Percentiles rank a stretch among this genome's conserved stretches.
These are phyloP conservation scores for Yamadazyma aaseri DNA, from an alignment of 1,139 yeast species.

Conservation along the genomic window DNA sequence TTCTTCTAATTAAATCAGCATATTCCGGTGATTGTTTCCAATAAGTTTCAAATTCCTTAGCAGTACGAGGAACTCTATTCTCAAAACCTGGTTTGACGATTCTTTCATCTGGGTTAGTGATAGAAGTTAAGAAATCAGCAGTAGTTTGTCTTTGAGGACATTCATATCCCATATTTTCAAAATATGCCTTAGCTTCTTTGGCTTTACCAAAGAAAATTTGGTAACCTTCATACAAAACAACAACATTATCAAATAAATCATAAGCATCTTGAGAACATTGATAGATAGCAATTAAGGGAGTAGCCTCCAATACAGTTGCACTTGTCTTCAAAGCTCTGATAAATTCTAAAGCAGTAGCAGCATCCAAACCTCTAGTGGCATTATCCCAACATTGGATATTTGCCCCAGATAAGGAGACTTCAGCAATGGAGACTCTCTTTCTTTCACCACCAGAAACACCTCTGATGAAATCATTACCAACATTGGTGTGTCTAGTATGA, in stretches of 20 bases:
- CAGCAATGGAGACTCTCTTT: constrained; percentile 28
- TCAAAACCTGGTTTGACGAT: constrained; percentile 46
- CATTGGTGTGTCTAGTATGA: constrained; percentile 23
- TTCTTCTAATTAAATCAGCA: constrained; percentile 34
- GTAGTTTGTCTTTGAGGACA: constrained; percentile 65
- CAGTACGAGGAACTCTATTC: constrained; percentile 52
- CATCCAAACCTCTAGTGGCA: constrained; percentile 92
- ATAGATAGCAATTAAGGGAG: constrained; percentile 34
- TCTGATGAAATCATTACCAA: constrained; percentile 24
- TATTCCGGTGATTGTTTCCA: constrained; percentile 57
- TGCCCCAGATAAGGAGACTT: constrained; percentile 25
- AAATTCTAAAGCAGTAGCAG: constrained; percentile 38
- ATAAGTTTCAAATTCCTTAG: constrained; percentile 54
- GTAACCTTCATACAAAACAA: constrained; percentile 56
- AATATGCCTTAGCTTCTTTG: constrained; percentile 50
- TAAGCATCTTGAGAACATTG: constrained; percentile 47
- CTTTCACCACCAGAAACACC: constrained; percentile 29
- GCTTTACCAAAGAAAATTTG: constrained; percentile 63
- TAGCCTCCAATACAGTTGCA: constrained; percentile 24
- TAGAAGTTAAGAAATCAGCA: constrained; percentile 68
- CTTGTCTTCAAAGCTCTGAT: constrained; percentile 24
- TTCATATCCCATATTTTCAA: constrained; percentile 58
- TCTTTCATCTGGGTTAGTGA: constrained; percentile 58
- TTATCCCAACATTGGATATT: constrained; percentile 58
- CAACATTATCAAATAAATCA: constrained; percentile 61